These are phyloP conservation scores for Sugiyamaella chiloensis DNA, from an alignment of 805 yeast species.

Conservation along the genomic window DNA sequence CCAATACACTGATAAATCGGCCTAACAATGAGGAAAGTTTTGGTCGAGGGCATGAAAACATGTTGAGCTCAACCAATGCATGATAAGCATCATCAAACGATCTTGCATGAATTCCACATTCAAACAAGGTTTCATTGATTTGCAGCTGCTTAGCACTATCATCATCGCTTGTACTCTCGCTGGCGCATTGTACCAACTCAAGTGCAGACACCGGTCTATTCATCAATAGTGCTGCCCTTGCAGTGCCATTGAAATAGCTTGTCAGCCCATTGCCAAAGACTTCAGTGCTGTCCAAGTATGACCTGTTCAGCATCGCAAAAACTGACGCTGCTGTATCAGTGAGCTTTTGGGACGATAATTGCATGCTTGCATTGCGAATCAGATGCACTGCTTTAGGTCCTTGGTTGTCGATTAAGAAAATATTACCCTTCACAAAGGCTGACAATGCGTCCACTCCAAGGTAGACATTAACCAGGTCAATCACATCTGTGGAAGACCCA, in stretches of 20 bases:
- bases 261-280: constrained; percentile 9
- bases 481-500: constrained; percentile 7
- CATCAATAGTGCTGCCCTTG: constrained; percentile 5
- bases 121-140: constrained; percentile 21
- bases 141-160: constrained; percentile 26
- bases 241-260: constrained; percentile 8
- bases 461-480: constrained; percentile 13
- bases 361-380: constrained; percentile 29
- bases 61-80: constrained; percentile 31
- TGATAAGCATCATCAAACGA: constrained; percentile 36
- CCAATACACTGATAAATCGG: constrained; percentile 24
- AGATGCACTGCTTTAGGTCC: constrained; percentile 33
- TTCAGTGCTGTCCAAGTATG: constrained; percentile 3
- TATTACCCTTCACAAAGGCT: constrained; percentile 30
- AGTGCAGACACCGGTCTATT: constrained; percentile 33
- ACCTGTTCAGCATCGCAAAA: not conserved
- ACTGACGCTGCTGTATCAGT: not conserved
- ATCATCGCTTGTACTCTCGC: constrained; percentile 20
- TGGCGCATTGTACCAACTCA: constrained; percentile 29
- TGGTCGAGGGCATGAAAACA: constrained; percentile 10
- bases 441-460: constrained; percentile 13
- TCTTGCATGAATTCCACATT: constrained; percentile 31
- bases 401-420: constrained; percentile 26
- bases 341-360: not conserved
- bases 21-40: constrained; percentile 12